These are phyloP conservation scores for Rhizopogon roseolus DNA, from an alignment of 768 basidiomycete species.

Conservation along the genomic window DNA sequence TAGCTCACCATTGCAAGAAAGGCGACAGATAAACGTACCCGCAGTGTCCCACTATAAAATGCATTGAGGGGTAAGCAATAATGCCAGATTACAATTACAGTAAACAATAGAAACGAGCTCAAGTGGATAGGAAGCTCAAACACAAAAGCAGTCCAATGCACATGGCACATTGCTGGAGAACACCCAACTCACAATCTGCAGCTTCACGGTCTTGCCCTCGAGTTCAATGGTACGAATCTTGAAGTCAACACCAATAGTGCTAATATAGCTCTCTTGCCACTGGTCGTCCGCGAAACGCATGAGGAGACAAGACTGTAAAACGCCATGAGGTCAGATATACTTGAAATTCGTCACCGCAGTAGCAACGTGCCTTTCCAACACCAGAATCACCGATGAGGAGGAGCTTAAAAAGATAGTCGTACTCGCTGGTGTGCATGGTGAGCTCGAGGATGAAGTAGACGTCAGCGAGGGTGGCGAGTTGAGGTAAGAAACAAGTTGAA, in stretches of 20 bases:
- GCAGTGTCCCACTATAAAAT: constrained; percentile 87
- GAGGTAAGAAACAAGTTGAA: constrained; percentile 35
- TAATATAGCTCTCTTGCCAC: constrained; percentile 96
- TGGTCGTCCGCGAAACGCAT: constrained; percentile 95
- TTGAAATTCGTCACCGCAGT: constrained; percentile 10
- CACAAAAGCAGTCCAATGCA: background rate
- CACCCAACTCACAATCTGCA: constrained; percentile 81
- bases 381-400: constrained; percentile 94
- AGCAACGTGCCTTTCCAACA: constrained; percentile 74
- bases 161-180: background rate
- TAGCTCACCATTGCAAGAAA: background rate
- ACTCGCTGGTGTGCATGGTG: constrained; percentile 87
- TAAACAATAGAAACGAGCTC: background rate
- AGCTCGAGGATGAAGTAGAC: constrained; percentile 16
- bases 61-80: constrained; percentile 23
- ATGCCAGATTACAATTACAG: constrained; percentile 8
- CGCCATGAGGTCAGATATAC: constrained; percentile 16
- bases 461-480: constrained; percentile 8
- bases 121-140: background rate
- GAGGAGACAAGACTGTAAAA: constrained; percentile 79
- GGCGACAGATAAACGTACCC: constrained; percentile 40
- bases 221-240: constrained; percentile 99
- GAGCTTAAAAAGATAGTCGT: constrained; percentile 95
- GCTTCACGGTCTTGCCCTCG: constrained; percentile 96
- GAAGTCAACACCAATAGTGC: constrained; percentile 97